Evolutionary conservation across 768 basidiomycete species (phyloP), one percentile per base, ranked within the genome.

Genomic region (Mrakia blollopis): DNA sequence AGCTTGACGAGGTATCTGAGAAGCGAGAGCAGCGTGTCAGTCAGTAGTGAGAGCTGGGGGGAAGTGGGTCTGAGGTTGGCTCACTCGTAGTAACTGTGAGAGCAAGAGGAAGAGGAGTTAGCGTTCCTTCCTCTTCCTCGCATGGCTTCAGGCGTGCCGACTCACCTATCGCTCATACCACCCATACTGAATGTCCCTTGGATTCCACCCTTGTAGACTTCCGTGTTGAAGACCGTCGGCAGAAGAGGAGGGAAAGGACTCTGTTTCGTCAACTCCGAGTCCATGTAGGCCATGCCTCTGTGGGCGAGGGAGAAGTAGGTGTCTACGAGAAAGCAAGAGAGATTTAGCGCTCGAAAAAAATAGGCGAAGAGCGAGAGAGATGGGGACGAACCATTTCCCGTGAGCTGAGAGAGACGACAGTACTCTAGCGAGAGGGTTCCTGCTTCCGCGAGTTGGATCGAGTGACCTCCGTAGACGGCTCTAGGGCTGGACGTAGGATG

Each of bases 401-500:
- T 85, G 5, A 85, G 70, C 78, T 83, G 82, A 2, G 80, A 79
- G 70, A 86, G 78, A 28, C 83, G 79, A 25, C 85, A 83, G 41
- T 84, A 80, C 78, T 86, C 85, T 54, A 86, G 80, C 16, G 81
- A 81, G 80, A 85, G 82, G 11, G 80, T 82, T 1, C 85, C 85
- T 0, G 81, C 82, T n/a, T 80, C 75, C 4, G 81, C 80, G 16
- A 82, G 72, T 52, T 77, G 76, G 41, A 77, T 77, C 13, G 72
- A n/a, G 35, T 77, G 76, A 6, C 76, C 76, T 0, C 62, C 72
- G n/a, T 73, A 73, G 30, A 18, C 52, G 3, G 30, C 62, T 28
- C 18, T 28, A 0, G 76, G 76, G 21, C 47, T 50, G 47, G 5
- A 11, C 6, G 11, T 41, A 41, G 11, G 11, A 41, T 18, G 47